Evolutionary conservation across 306 rosid genomes (phyloP).

Genomic region (Lathyrus oleraceus): DNA sequence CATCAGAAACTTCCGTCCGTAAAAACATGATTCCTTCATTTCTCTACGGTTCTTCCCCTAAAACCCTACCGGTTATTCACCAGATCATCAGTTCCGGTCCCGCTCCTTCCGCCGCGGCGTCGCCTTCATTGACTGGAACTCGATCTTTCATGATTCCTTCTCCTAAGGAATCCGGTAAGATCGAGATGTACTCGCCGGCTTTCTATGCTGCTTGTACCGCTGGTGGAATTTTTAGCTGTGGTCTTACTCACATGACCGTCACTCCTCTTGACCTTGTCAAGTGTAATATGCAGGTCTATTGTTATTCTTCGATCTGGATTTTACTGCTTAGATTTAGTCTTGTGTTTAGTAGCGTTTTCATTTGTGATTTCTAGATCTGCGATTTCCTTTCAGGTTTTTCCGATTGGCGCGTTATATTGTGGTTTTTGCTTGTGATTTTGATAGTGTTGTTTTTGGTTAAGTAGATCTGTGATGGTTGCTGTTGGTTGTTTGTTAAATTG

Average conservation of each 20-base stretch:
- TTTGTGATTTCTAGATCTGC: constrained; percentile 46
- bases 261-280: constrained; percentile 98
- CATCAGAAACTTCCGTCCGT: constrained; percentile 47
- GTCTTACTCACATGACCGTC: constrained; percentile 91
- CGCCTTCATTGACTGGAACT: constrained; percentile 23
- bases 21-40: constrained; percentile 67
- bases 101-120: constrained; percentile 1
- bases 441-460: not conserved
- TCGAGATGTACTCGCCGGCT: constrained; percentile 86
- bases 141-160: constrained; percentile 47
- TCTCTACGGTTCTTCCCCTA: constrained; percentile 68
- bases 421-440: not conserved
- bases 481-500: not conserved
- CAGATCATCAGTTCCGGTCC: constrained; percentile 45
- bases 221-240: constrained; percentile 89
- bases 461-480: constrained; percentile 33
- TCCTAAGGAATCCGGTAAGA: constrained; percentile 63
- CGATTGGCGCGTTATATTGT: not conserved
- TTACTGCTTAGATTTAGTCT: not conserved
- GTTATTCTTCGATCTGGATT: constrained; percentile 35
- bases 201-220: constrained; percentile 89
- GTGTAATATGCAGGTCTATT: constrained; percentile 89
- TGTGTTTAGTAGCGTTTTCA: not conserved
- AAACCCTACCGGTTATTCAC: constrained; percentile 53
- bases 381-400: not conserved